Evolutionary conservation across 2,329 filamentous ascomycete species (phyloP).

Genomic region (Ophiocordyceps polyrhachis-furcata): DNA sequence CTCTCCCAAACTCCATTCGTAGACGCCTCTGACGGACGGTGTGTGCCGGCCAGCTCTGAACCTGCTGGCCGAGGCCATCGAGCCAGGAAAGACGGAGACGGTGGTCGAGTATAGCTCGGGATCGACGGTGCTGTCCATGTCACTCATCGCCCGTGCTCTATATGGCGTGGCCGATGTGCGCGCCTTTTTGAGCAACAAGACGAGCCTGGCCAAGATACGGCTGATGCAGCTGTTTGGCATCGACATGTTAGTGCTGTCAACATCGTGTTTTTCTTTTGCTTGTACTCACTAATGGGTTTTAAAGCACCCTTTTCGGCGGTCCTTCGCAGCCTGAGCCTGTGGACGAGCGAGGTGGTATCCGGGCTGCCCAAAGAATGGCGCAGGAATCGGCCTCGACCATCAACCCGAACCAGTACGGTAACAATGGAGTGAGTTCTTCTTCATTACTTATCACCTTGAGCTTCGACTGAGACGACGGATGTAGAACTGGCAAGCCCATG

Average conservation of each 20-base stretch:
- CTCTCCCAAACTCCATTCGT: too few relatives aligned
- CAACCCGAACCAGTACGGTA: conserved; percentile 39
- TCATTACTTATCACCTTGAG: not conserved
- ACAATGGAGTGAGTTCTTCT: conserved; percentile 17
- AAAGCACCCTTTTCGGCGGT: conserved; percentile 30
- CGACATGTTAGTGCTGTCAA: conserved; percentile 19
- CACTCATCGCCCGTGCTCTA: conserved; percentile 31
- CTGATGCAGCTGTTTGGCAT: conserved; percentile 42
- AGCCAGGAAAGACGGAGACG: conserved; percentile 22
- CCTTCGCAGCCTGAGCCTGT: conserved; percentile 36
- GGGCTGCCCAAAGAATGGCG: conserved; percentile 23
- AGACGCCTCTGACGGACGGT: too few relatives aligned
- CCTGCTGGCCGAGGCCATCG: conserved; percentile 16
- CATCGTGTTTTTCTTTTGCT: not conserved
- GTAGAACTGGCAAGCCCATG: conserved; percentile 35
- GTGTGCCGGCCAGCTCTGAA: conserved; percentile 25
- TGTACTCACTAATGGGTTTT: not conserved
- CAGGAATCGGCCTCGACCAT: conserved; percentile 21
- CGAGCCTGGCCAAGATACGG: conserved; percentile 29
- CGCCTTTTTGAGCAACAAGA: conserved; percentile 42
- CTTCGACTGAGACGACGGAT: not conserved
- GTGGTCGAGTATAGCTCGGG: conserved; percentile 44
- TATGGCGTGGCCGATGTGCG: conserved; percentile 30
- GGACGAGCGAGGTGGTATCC: conserved; percentile 34
- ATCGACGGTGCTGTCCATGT: conserved; percentile 42